phyloP scores from a whole-genome alignment of 202 grass and related monocot species.

The Cymbopogon flexuosus region DNA sequence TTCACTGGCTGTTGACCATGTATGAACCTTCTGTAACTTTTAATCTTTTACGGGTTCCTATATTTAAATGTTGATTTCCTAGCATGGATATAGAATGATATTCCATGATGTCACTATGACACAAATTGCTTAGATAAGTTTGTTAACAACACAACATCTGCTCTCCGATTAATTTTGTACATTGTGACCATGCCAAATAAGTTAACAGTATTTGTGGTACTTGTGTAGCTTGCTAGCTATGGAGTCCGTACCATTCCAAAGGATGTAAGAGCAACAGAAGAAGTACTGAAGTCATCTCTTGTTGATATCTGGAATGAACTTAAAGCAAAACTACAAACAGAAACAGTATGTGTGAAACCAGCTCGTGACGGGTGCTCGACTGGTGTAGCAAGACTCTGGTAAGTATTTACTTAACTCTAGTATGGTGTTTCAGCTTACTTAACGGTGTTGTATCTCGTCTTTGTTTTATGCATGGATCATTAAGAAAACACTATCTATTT shows the following conservation, averaged over 20 bases:
- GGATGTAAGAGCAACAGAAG: constrained; percentile 56
- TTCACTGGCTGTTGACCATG: constrained; percentile 69
- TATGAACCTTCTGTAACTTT: constrained; percentile 44
- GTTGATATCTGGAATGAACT: constrained; percentile 60
- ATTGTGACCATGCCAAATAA: neutral
- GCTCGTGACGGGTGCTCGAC: constrained; percentile 91
- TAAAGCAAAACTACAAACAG: constrained; percentile 47
- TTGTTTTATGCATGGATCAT: constrained; percentile 7
- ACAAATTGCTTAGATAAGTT: neutral
- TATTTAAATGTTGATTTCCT: constrained; percentile 17
- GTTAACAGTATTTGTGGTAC: constrained; percentile 20
- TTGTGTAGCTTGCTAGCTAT: constrained; percentile 50
- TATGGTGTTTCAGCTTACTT: neutral
- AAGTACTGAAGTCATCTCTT: constrained; percentile 46
- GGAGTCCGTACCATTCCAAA: constrained; percentile 91
- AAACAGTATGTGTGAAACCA: constrained; percentile 90
- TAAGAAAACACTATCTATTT: constrained; percentile 24
- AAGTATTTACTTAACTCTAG: constrained; percentile 31
- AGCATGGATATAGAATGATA: neutral
- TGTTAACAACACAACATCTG: neutral
- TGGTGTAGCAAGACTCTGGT: constrained; percentile 95
- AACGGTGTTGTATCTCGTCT: neutral
- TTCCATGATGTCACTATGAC: neutral
- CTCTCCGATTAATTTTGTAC: neutral
- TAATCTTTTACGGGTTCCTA: constrained; percentile 10